Evolutionary conservation across 768 basidiomycete species (phyloP), one percentile per base, ranked within the genome.

Genomic region (Nidularia pulvinata): DNA sequence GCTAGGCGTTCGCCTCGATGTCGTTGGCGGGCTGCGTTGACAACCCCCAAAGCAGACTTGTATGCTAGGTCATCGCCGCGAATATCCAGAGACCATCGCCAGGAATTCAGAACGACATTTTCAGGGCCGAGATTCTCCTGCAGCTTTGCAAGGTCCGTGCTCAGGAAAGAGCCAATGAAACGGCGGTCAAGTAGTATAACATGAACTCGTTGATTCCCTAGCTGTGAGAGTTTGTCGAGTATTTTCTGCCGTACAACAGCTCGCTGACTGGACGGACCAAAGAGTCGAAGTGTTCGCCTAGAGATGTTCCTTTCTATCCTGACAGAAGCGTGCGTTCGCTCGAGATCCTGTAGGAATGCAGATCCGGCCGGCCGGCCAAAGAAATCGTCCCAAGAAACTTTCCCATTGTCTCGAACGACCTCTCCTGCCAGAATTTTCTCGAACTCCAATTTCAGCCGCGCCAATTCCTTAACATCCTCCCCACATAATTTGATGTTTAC

Each of bases 381-480:
- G 65, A 82, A 91, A 3, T 74, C 69, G 54, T 91, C 85, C 89
- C 89, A 93, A 6, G 80, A 69, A 1, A 75, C 68, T 39, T 79
- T 78, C 32, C 77, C 81, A 45, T 82, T 75, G 14, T 78, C 59
- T 30, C 67, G 73, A 34, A 89, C 64, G 2, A 78, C 68, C 57
- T 91, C 86, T 1, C 90, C 89, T 2, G 75, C 79, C 0, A 87
- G 61, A 9, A 86, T 69, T n/a, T 73, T 73, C 61, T 89, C 87
- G 19, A 90, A 75, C 56, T 84, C 75, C 2, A 70, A 63, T 59
- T 89, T 91, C 50, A 89, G 74, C 39, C 64, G 65, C 0, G 81
- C 80, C 1, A 93, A 63, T 6, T 79, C 68, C 50, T 75, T 75
- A 9, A 79, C 59, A 9, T 77, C 74, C 10, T 81, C 76, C 0